Evolutionary conservation across 2,329 filamentous ascomycete genomes (phyloP), one percentile per base, ranked within the genome.

Genomic region (Xylariales sp.): DNA sequence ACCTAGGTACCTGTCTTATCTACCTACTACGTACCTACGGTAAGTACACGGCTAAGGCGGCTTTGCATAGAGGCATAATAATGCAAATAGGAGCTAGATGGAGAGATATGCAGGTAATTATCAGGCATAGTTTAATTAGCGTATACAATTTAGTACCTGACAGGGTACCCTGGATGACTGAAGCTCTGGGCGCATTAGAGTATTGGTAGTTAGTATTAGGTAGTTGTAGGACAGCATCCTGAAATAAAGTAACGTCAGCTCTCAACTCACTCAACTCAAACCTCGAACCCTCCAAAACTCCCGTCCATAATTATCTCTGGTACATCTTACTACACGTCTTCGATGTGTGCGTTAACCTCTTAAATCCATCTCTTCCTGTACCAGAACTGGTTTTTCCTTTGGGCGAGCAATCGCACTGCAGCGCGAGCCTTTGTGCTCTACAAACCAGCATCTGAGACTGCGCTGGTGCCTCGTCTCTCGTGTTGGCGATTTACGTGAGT

Each of bases 401-500:
- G 62, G 43, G 58, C 54, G 6, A 61, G 23, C 18, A 39, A 16
- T 64, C 43, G 39, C 10, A 55, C 55, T 34, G 43, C 18, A 36
- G 59, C 52, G 64, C 66, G 71, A 72, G 73, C 72, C 72, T 69
- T 66, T 67, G 74, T 71, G 75, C 73, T 75, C 74, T 57, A 62
- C 73, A 58, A 58, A 71, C 46, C 69, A 67, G 69, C 57, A 57
- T 67, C 49, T 52, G 65, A 69, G 69, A 61, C 67, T 65, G 62
- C 68, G 68, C 67, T 62, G 61, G 61, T 66, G 62, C 58, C 61
- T 55, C 57, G 23, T 41, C 57, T 62, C 43, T 12, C 49, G 55
- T 54, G 57, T 41, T 55, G 55, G 52, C 45, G 18, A 49, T 32
- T n/a, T 36, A 64, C n/a, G 63, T 69, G 30, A 64, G 62, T 67